Evolutionary conservation across 192 early-diverging fungal genomes (phyloP).

Genomic region (Helicostylum pulchrum): DNA sequence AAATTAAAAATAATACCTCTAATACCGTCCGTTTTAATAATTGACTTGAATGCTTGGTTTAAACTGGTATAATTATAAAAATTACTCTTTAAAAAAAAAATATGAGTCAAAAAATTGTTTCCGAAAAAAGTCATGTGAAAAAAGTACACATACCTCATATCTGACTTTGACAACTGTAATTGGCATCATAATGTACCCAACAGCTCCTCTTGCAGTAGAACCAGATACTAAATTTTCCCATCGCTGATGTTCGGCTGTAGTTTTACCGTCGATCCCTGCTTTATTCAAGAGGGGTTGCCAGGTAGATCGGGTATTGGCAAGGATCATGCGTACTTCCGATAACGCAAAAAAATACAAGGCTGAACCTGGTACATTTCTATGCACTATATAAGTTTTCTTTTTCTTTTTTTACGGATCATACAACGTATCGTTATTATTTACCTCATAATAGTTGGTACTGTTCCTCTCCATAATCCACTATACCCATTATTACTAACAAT

Average conservation of each 20-base stretch:
- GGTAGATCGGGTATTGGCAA: constrained; percentile 33
- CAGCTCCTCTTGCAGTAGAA: constrained; percentile 62
- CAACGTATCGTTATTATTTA: constrained; percentile 19
- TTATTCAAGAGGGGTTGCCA: constrained; percentile 25
- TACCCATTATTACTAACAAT: constrained; percentile 59
- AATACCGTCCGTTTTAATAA: constrained; percentile 65
- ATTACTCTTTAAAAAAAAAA: constrained; percentile 56
- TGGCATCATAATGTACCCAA: constrained; percentile 91
- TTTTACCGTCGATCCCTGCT: not conserved
- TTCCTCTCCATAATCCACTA: constrained; percentile 79
- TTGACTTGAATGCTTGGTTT: constrained; percentile 59
- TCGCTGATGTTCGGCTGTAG: constrained; percentile 44
- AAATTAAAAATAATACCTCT: constrained; percentile 40
- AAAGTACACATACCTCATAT: constrained; percentile 62
- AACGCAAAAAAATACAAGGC: constrained; percentile 71
- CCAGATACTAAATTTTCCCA: constrained; percentile 70
- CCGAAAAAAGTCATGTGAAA: not conserved
- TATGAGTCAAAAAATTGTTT: not conserved
- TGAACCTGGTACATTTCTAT: constrained; percentile 63
- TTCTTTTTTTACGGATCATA: no score
- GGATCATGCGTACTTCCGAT: constrained; percentile 57
- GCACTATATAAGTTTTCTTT: no score
- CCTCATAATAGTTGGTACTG: constrained; percentile 66
- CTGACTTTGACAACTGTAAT: constrained; percentile 90
- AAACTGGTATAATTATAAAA: constrained; percentile 80